phyloP scores from a whole-genome alignment of 1,139 yeast genomes.

The Geotrichum aggregatum region DNA sequence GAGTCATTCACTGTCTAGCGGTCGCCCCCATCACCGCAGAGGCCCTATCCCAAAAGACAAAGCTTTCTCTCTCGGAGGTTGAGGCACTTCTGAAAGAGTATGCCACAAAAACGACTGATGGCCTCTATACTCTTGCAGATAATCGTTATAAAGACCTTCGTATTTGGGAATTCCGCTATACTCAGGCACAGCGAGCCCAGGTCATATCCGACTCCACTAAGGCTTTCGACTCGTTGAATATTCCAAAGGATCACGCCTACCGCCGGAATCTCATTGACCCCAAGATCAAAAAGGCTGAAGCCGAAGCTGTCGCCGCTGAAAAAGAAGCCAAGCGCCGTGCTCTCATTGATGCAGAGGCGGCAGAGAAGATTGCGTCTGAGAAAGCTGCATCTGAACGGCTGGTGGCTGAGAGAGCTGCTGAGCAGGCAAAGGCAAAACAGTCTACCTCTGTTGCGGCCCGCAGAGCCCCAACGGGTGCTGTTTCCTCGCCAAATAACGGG shows the following conservation, averaged over 20 bases:
- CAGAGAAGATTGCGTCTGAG: conserved; percentile 16
- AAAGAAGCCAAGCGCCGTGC: conserved; percentile 15
- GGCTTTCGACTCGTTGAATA: conserved; percentile 36
- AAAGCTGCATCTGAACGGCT: conserved; percentile 10
- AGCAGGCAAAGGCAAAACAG: conserved; percentile 9
- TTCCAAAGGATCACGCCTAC: conserved; percentile 34
- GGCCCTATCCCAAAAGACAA: conserved; percentile 34
- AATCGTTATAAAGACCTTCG: conserved; percentile 36
- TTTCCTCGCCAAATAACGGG: not conserved
- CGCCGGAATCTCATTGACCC: conserved; percentile 36
- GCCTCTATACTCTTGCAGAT: conserved; percentile 31
- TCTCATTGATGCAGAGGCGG: conserved; percentile 17
- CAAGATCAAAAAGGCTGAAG: conserved; percentile 26
- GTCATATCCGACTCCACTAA: conserved; percentile 33
- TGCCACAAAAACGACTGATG: conserved; percentile 24
- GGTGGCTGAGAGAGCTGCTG: conserved; percentile 13
- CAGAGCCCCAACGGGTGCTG: conserved; percentile 1
- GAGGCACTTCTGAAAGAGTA: conserved; percentile 32
- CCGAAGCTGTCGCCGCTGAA: conserved; percentile 17
- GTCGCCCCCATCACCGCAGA: conserved; percentile 30
- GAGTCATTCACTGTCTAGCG: conserved; percentile 40
- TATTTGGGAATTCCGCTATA: conserved; percentile 41
- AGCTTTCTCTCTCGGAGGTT: conserved; percentile 32
- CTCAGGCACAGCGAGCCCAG: conserved; percentile 33
- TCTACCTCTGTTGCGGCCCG: conserved; percentile 4